Percentiles rank a stretch among this genome's conserved stretches.
Evolutionary conservation across 352 stramenopile genomes (phyloP).

Genomic region (Phytopythium kandeliae): DNA sequence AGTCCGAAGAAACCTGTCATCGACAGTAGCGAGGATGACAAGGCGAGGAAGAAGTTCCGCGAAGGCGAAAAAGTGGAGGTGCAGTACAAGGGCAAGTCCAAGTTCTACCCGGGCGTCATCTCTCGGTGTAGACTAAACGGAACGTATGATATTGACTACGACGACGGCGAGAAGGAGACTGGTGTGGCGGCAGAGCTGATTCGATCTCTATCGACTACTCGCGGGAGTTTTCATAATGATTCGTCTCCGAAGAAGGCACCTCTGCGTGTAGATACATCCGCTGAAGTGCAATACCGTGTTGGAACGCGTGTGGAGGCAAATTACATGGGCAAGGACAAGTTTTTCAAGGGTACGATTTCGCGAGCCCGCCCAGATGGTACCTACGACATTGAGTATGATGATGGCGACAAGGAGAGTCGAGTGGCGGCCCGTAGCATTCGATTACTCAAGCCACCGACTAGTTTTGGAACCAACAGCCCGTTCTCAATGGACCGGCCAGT

Average conservation of each 20-base stretch:
- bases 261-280: not conserved
- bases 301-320: constrained; percentile 41
- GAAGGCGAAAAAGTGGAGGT: constrained; percentile 33
- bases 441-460: constrained; percentile 16
- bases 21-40: constrained; percentile 16
- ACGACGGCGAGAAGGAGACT: constrained; percentile 68
- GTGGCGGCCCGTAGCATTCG: constrained; percentile 33
- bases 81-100: constrained; percentile 43
- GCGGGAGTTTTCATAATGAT: not conserved
- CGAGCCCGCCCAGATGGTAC: constrained; percentile 42
- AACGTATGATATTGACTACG: constrained; percentile 67
- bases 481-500: constrained; percentile 27
- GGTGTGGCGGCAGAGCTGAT: constrained; percentile 20
- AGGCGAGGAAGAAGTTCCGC: constrained; percentile 1
- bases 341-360: constrained; percentile 55
- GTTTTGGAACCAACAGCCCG: constrained; percentile 17
- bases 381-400: constrained; percentile 72
- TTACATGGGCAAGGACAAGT: constrained; percentile 56
- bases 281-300: constrained; percentile 5
- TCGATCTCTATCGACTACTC: not conserved
- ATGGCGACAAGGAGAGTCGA: constrained; percentile 53
- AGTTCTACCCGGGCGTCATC: constrained; percentile 49
- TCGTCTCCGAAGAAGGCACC: not conserved
- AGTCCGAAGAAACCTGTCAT: too few species aligned
- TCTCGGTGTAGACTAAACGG: constrained; percentile 28